Evolutionary conservation across 345 rosid genomes (phyloP), one percentile per base, ranked within the genome.

Genomic region (Euclidium syriacum): DNA sequence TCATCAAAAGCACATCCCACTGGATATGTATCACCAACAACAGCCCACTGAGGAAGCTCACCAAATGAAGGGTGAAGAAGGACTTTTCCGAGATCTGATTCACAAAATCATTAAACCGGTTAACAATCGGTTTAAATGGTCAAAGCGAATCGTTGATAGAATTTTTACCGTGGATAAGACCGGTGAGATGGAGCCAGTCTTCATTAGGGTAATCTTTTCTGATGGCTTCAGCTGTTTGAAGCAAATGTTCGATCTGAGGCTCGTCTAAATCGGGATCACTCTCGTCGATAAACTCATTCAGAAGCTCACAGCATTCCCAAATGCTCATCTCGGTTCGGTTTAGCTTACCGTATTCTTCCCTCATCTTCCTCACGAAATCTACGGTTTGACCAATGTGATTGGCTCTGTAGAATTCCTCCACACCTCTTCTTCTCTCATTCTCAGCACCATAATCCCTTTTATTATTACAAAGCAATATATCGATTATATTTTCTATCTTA

Each of bases 41-140:
- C 91, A 61, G 95, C 98, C 96, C 98, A 91, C 32, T 91, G 98
- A 55, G 95, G 91, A 11, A 88, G 96, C 67, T 54, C 90, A 35
- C 98, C 96, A 58, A 91, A 88, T 64, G 70, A 66, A 4, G 88
- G 81, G 47, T 67, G 91, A 62, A 84, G 86, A 60, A 91, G 85
- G 49, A 88, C 91, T 74, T 86, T 88, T 48, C 96, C 96, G 17
- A 86, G 85, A 81, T 91, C 96, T 91, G 36, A 63, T 17, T 34
- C 51, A 58, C n/a, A 19, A 32, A 58, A 27, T 23, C 40, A 44
- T 43, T 35, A 33, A 49, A 56, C 46, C 10, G 8, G 17, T 3
- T 6, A 32, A 30, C 5, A 3, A 30, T n/a, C 9, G 11, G 11
- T 14, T 12, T 6, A n/a, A 16, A 10, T 1, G 6, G 34, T 60